phyloP scores from a whole-genome alignment of 306 rosid species.

The Citrullus amarus region DNA sequence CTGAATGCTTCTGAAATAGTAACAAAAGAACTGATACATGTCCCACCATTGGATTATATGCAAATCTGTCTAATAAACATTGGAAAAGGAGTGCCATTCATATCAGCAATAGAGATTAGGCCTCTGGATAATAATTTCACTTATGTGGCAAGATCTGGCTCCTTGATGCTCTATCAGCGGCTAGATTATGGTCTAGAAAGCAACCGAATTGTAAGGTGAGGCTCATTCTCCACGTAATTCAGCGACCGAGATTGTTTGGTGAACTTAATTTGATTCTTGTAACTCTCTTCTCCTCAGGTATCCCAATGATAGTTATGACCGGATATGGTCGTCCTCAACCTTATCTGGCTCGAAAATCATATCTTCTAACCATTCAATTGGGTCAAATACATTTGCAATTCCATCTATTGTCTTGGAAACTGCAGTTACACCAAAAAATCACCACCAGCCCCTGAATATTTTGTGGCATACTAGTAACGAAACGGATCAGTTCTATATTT shows the following conservation, averaged over 20 bases:
- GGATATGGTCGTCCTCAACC: slow-evolving; percentile 33
- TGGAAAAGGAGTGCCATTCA: slow-evolving; percentile 6
- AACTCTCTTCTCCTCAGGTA: slow-evolving; percentile 18
- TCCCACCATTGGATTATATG: background rate
- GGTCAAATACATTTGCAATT: slow-evolving; percentile 1
- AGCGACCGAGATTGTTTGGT: background rate
- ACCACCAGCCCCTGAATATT: background rate
- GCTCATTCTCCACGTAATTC: background rate
- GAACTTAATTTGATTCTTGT: background rate
- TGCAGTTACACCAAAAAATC: slow-evolving; percentile 14
- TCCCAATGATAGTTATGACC: slow-evolving; percentile 24
- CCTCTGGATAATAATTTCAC: background rate
- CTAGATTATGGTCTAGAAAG: slow-evolving; percentile 6
- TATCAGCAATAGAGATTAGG: slow-evolving; percentile 23
- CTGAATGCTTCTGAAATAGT: background rate
- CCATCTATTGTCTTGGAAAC: slow-evolving; percentile 31
- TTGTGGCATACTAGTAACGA: background rate
- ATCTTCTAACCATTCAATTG: background rate
- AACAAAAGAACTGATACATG: slow-evolving; percentile 17
- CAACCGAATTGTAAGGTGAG: background rate
- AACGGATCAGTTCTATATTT: slow-evolving; percentile 8
- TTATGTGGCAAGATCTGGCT: slow-evolving; percentile 9
- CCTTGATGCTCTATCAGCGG: slow-evolving; percentile 14
- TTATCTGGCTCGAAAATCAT: background rate
- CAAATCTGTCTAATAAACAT: slow-evolving; percentile 14